Evolutionary conservation across 257 asterid species (phyloP).

Genomic region (Phtheirospermum japonicum): DNA sequence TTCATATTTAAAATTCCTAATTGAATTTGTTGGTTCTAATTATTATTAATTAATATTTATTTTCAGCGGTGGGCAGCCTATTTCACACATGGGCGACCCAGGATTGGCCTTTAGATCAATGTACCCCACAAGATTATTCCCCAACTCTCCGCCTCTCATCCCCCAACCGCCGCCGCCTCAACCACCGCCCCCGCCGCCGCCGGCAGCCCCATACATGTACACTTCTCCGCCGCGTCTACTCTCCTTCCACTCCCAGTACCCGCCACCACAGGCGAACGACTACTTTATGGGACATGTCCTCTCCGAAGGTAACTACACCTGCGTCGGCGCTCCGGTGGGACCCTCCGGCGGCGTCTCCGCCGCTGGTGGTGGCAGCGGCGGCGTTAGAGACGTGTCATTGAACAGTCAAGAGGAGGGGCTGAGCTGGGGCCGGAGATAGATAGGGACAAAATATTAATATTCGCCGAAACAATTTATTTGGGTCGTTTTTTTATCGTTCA

Average conservation of each 20-base stretch:
- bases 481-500: conserved; percentile 29
- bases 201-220: conserved; percentile 39
- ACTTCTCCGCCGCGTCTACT: conserved; percentile 52
- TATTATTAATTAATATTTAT: neutral
- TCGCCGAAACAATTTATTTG: conserved; percentile 2
- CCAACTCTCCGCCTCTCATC: conserved; percentile 35
- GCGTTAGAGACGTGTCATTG: conserved; percentile 32
- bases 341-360: conserved; percentile 17
- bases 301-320: conserved; percentile 57
- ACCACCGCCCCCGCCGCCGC: conserved; percentile 26
- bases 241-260: conserved; percentile 46
- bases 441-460: conserved; percentile 27
- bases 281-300: conserved; percentile 67
- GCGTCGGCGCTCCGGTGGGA: conserved; percentile 82
- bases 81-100: conserved; percentile 51
- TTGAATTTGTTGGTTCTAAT: neutral
- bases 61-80: conserved; percentile 49
- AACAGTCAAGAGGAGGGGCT: conserved; percentile 39
- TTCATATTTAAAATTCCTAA: neutral
- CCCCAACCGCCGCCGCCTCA: conserved; percentile 25
- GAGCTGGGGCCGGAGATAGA: conserved; percentile 49
- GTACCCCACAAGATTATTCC: conserved; percentile 52
- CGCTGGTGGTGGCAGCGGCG: neutral
- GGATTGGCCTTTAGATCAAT: conserved; percentile 47
- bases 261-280: conserved; percentile 35